Percentiles rank a stretch among this genome's conserved stretches.
Evolutionary conservation across 2,329 filamentous ascomycete genomes (phyloP).

Genomic region (Fusarium pseudonygamai): DNA sequence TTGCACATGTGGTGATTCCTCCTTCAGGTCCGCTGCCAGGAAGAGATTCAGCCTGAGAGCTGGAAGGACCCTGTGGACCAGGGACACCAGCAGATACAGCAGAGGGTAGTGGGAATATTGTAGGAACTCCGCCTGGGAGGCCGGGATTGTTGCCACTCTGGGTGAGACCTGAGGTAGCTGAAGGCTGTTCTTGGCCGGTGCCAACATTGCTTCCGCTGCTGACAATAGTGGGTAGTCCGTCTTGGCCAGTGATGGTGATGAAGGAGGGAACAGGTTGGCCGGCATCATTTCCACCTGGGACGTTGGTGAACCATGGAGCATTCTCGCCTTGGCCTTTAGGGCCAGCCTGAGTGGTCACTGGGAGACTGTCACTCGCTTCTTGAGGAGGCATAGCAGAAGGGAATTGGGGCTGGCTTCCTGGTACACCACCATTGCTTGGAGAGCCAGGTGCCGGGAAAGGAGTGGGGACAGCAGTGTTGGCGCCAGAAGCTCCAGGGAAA

Average conservation of each 20-base stretch:
- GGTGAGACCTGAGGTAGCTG: constrained; percentile 6
- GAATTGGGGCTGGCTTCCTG: constrained; percentile 12
- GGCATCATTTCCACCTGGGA: constrained; percentile 10
- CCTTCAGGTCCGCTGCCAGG: constrained; percentile 8
- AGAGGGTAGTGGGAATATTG: constrained; percentile 24
- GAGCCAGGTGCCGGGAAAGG: constrained; percentile 24
- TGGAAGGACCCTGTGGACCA: constrained; percentile 10
- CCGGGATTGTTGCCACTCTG: constrained; percentile 22
- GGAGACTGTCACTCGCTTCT: constrained; percentile 31
- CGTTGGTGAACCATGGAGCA: constrained; percentile 24
- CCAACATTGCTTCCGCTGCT: constrained; percentile 10
- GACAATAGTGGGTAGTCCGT: constrained; percentile 44
- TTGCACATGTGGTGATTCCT: constrained; percentile 38
- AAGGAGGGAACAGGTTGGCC: constrained; percentile 24
- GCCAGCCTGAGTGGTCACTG: constrained; percentile 27
- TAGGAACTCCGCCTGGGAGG: constrained; percentile 22
- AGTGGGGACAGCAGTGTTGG: constrained; percentile 18
- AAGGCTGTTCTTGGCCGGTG: constrained; percentile 21
- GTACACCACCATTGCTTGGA: constrained; percentile 15
- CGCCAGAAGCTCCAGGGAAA: constrained; percentile 18
- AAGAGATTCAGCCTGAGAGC: constrained; percentile 11
- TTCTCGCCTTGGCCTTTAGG: constrained; percentile 25
- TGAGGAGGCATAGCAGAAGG: constrained; percentile 24
- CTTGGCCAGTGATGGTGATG: constrained; percentile 36
- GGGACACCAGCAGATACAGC: constrained; percentile 15